A percentile compares a stretch with the other conserved stretches of the same genome.
Conservation (phyloP, 108 stramenopile genomes). For the Pseudonitzschia delicatissima region DNA sequence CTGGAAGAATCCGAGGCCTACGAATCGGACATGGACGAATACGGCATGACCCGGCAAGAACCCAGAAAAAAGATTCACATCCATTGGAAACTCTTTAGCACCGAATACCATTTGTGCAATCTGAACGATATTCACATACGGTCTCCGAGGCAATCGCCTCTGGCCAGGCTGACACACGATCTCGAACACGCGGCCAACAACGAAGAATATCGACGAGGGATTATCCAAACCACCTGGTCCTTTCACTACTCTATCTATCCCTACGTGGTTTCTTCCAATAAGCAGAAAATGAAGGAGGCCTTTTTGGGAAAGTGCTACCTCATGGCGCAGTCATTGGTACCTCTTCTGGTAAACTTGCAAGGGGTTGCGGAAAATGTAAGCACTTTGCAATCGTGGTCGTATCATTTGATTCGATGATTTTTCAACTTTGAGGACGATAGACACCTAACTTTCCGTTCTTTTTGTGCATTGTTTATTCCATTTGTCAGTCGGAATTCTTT, state of each 20-base stretch:
- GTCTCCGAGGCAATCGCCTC: conserved; percentile 53
- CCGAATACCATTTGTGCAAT: conserved; percentile 76
- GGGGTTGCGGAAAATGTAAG: conserved; percentile 72
- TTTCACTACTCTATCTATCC: conserved; percentile 73
- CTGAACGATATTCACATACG: conserved; percentile 69
- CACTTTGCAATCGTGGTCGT: no score
- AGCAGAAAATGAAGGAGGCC: conserved; percentile 49
- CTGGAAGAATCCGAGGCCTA: conserved; percentile 22
- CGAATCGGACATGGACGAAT: conserved; percentile 30
- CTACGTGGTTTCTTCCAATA: conserved; percentile 35
- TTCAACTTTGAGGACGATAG: background rate
- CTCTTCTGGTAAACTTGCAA: conserved; percentile 70
- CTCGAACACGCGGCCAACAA: conserved; percentile 21
- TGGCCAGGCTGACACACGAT: conserved; percentile 26
- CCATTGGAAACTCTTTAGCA: conserved; percentile 67
- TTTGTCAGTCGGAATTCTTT: conserved; percentile 68
- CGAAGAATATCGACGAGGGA: conserved; percentile 28
- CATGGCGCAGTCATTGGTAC: conserved; percentile 63
- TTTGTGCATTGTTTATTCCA: background rate
- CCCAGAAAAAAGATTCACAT: conserved; percentile 55
- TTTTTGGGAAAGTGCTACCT: conserved; percentile 76
- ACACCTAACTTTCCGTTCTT: background rate
- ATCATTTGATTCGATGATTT: conserved; percentile 3
- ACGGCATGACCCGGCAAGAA: conserved; percentile 47
- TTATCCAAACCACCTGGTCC: conserved; percentile 65